phyloP scores from a whole-genome alignment of 2,329 filamentous ascomycete genomes.

The Pseudopithomyces chartarum region DNA sequence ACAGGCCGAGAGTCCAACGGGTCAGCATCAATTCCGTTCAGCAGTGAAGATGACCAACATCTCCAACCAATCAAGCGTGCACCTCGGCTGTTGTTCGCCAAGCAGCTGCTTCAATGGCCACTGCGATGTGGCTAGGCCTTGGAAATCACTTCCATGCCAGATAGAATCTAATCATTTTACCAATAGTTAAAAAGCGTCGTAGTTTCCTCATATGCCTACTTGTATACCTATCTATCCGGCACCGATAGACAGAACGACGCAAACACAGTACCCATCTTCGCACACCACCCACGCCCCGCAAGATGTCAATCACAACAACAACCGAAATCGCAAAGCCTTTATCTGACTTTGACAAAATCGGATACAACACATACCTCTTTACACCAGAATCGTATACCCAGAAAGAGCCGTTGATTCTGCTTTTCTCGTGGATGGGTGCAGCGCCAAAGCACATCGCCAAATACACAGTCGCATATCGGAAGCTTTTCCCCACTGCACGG shows the following conservation, averaged over 20 bases:
- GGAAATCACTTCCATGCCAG: too few relatives aligned
- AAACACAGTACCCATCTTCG: not conserved
- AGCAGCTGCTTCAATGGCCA: not conserved
- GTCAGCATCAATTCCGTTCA: too few relatives aligned
- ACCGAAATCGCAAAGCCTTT: constrained; percentile 24
- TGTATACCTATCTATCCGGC: not conserved
- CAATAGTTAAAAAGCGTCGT: not conserved
- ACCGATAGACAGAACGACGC: not conserved
- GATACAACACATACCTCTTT: constrained; percentile 41
- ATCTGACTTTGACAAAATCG: constrained; percentile 37
- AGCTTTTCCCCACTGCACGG: constrained; percentile 35
- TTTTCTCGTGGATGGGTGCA: constrained; percentile 44
- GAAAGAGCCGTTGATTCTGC: constrained; percentile 30
- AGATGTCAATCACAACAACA: not conserved
- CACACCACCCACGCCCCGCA: not conserved
- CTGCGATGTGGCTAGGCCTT: too few relatives aligned
- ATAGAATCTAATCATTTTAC: not conserved
- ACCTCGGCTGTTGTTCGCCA: constrained; percentile 6
- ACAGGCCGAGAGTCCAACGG: too few relatives aligned
- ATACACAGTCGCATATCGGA: constrained; percentile 39
- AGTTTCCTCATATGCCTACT: not conserved
- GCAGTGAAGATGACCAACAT: not conserved
- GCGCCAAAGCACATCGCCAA: constrained; percentile 44
- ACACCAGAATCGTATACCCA: constrained; percentile 24
- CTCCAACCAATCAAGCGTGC: not conserved